Percentiles rank a stretch among this genome's conserved stretches.
phyloP scores from a whole-genome alignment of 148 eudicot species.

The Fagopyrum tataricum region DNA sequence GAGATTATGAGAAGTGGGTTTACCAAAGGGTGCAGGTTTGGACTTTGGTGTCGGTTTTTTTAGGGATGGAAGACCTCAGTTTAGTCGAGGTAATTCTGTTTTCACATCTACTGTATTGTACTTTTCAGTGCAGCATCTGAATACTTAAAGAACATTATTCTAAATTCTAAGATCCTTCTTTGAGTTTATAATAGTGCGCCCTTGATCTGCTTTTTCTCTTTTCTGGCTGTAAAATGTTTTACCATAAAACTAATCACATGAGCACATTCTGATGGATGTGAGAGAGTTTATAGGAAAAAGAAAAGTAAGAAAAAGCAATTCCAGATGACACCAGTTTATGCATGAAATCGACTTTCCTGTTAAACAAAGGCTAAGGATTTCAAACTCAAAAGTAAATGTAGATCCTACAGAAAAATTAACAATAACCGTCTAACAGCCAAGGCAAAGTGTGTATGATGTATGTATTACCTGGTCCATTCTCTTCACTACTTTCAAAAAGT shows the following conservation, averaged over 20 bases:
- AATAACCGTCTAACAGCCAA: background rate
- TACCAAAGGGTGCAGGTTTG: background rate
- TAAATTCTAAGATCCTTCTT: background rate
- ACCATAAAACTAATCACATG: background rate
- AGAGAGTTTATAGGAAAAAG: background rate
- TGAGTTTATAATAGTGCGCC: background rate
- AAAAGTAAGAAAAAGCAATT: background rate
- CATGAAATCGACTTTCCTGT: background rate
- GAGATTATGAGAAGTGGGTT: background rate
- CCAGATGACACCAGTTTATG: background rate
- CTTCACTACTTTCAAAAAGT: slow-evolving; percentile 91
- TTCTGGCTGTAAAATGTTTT: background rate
- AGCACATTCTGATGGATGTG: background rate
- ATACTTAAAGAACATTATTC: background rate
- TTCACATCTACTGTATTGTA: background rate
- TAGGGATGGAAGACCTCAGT: background rate
- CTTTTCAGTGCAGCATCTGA: background rate
- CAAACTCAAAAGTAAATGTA: background rate
- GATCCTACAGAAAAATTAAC: background rate
- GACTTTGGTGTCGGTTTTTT: background rate
- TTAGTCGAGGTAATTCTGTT: background rate
- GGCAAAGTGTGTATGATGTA: background rate
- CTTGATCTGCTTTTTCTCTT: background rate
- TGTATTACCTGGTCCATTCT: slow-evolving; percentile 71
- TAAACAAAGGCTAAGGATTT: background rate